phyloP scores from a whole-genome alignment of 495 filamentous ascomycete genomes.

The Podospora didyma region DNA sequence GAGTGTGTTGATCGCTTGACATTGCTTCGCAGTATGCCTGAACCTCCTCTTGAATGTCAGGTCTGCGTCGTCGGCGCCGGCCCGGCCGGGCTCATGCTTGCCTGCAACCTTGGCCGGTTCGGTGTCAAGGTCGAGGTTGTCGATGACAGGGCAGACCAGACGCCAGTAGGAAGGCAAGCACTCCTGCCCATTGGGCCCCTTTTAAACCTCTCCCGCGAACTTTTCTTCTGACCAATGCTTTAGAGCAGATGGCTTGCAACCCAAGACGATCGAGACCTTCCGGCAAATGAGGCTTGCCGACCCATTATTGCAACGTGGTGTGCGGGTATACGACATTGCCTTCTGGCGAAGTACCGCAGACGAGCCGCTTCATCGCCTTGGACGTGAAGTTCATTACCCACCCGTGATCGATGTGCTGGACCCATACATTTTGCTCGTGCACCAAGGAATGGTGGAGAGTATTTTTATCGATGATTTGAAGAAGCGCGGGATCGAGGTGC shows the following conservation, averaged over 20 bases:
- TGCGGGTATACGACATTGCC: conserved; percentile 64
- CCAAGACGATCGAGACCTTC: conserved; percentile 44
- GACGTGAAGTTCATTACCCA: conserved; percentile 47
- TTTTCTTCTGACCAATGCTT: not conserved
- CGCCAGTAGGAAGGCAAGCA: conserved; percentile 52
- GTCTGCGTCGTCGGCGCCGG: conserved; percentile 70
- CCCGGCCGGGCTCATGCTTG: conserved; percentile 67
- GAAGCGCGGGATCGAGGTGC: conserved; percentile 52
- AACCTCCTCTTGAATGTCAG: conserved; percentile 34
- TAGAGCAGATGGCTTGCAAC: conserved; percentile 66
- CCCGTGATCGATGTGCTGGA: conserved; percentile 64
- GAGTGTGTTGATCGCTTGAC: conserved; percentile 33
- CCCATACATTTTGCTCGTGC: conserved; percentile 66
- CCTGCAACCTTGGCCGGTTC: conserved; percentile 62
- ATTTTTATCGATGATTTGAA: conserved; percentile 61
- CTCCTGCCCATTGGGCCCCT: not conserved
- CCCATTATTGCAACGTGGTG: conserved; percentile 55
- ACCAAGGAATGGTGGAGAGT: conserved; percentile 71
- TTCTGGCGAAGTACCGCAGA: conserved; percentile 67
- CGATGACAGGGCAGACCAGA: conserved; percentile 59
- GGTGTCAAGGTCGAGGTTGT: conserved; percentile 58
- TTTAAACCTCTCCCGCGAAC: not conserved
- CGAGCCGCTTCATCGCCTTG: conserved; percentile 47
- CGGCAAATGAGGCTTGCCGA: conserved; percentile 65
- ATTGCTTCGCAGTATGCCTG: conserved; percentile 34